Evolutionary conservation across 768 basidiomycete species (phyloP).

Genomic region (Austroboletus eburneus): DNA sequence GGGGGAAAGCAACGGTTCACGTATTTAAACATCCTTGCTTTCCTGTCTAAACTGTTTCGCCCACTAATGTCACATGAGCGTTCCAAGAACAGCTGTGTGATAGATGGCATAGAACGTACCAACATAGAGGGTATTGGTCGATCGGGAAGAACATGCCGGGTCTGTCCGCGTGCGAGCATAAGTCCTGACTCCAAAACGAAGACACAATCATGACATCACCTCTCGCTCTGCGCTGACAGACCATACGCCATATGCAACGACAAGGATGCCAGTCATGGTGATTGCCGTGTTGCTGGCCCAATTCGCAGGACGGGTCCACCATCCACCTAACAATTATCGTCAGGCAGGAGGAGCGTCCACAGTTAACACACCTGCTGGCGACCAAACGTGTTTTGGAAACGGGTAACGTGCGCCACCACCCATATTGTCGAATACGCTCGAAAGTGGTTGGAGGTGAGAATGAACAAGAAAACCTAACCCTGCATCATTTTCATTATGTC

Average conservation of each 20-base stretch:
- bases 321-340: conserved; percentile 61
- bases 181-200: conserved; percentile 5
- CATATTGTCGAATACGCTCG: conserved; percentile 23
- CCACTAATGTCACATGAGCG: too few relatives aligned
- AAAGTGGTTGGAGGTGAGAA: neutral
- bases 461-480: conserved; percentile 15
- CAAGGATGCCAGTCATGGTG: conserved; percentile 25
- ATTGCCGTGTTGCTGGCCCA: conserved; percentile 86
- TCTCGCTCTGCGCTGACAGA: conserved; percentile 72
- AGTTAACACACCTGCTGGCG: conserved; percentile 67
- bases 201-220: conserved; percentile 37
- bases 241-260: conserved; percentile 66
- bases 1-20: too few relatives aligned
- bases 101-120: neutral
- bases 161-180: conserved; percentile 35
- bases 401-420: conserved; percentile 87
- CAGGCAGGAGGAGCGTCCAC: neutral
- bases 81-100: too few relatives aligned
- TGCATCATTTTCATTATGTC: neutral
- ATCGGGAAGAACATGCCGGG: conserved; percentile 54
- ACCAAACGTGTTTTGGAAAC: conserved; percentile 93
- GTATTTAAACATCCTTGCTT: too few relatives aligned
- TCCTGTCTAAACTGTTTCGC: too few relatives aligned
- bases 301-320: conserved; percentile 91
- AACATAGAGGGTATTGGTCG: conserved; percentile 31